Evolutionary conservation across 495 filamentous ascomycete genomes (phyloP).

Genomic region (Penicillium canariense): DNA sequence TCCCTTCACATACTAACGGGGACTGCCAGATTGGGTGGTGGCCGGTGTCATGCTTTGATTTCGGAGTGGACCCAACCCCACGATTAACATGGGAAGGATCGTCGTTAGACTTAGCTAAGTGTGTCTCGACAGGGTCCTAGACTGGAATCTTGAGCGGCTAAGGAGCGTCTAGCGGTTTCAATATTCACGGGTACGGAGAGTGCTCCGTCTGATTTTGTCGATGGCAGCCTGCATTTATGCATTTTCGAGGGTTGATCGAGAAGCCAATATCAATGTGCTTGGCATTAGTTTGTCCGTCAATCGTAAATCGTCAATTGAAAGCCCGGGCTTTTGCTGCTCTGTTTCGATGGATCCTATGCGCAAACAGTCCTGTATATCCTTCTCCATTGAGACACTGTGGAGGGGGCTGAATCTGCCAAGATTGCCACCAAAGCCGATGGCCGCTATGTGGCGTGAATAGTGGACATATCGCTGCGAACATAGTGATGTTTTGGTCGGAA

Average conservation of each 20-base stretch:
- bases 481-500: background rate
- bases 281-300: background rate
- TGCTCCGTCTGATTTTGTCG: slow-evolving; percentile 23
- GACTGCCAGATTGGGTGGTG: slow-evolving; percentile 18
- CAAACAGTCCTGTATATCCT: background rate
- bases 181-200: slow-evolving; percentile 23
- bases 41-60: slow-evolving; percentile 21
- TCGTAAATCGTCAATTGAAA: background rate
- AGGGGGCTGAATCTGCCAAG: slow-evolving; percentile 9
- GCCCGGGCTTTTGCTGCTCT: background rate
- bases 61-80: slow-evolving; percentile 15
- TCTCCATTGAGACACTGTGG: slow-evolving; percentile 12
- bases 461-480: slow-evolving; percentile 1
- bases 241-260: background rate
- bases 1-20: slow-evolving; percentile 11
- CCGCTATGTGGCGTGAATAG: slow-evolving; percentile 8
- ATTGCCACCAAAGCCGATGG: slow-evolving; percentile 5
- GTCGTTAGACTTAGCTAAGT: background rate
- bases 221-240: background rate
- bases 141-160: slow-evolving; percentile 9
- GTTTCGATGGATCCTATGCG: background rate
- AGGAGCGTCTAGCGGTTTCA: slow-evolving; percentile 14
- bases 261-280: background rate
- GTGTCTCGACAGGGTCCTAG: slow-evolving; percentile 1
- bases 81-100: slow-evolving; percentile 25